Evolutionary conservation across 108 stramenopile species (phyloP).

Genomic region (Phaeodactylum tricornutum): DNA sequence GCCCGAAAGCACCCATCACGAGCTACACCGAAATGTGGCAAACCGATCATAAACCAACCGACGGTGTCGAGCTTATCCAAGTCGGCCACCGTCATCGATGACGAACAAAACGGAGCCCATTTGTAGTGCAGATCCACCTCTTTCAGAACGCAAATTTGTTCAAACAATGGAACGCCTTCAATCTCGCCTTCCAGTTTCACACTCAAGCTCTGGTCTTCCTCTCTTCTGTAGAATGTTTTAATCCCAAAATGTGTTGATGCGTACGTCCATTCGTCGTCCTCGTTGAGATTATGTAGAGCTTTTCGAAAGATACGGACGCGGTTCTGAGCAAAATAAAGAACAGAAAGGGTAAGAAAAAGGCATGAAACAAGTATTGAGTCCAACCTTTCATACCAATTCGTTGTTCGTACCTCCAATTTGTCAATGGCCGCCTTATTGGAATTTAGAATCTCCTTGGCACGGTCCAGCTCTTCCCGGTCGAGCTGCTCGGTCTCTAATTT

Average conservation of each 20-base stretch:
- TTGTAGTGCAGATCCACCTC: constrained; percentile 82
- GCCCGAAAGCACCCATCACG: constrained; percentile 75
- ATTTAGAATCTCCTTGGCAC: constrained; percentile 6
- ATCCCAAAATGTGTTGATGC: constrained; percentile 71
- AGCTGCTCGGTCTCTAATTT: neutral
- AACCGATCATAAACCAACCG: constrained; percentile 64
- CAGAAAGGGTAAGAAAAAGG: neutral
- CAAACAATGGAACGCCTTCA: constrained; percentile 65
- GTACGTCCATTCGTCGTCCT: constrained; percentile 43
- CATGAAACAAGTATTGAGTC: neutral
- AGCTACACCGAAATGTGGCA: constrained; percentile 54
- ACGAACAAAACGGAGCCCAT: constrained; percentile 85
- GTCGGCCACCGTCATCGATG: constrained; percentile 49
- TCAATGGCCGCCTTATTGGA: constrained; percentile 5
- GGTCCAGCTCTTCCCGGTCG: constrained; percentile 1
- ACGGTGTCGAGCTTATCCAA: constrained; percentile 83
- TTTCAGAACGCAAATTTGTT: constrained; percentile 83
- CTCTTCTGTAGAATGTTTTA: constrained; percentile 67
- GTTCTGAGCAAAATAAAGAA: constrained; percentile 9
- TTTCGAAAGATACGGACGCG: constrained; percentile 23
- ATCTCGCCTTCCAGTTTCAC: constrained; percentile 76
- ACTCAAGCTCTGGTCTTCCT: constrained; percentile 54
- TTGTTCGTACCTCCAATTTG: constrained; percentile 16
- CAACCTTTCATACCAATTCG: neutral
- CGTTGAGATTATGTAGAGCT: constrained; percentile 26